These are phyloP conservation scores for Metarhizium humberi DNA, from an alignment of 2,329 filamentous ascomycete genomes.

Conservation along the genomic window DNA sequence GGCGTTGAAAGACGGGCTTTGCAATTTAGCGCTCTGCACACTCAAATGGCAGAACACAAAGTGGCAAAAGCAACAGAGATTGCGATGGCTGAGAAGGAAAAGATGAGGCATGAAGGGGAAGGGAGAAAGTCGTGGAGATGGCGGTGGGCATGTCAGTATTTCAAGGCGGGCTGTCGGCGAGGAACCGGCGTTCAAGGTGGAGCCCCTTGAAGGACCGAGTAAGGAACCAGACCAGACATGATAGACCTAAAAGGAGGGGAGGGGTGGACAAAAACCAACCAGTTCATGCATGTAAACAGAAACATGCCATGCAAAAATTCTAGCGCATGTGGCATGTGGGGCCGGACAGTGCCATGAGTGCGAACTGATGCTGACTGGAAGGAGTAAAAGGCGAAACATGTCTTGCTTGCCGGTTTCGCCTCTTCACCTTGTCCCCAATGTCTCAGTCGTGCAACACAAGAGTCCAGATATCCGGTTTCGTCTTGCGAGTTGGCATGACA, in stretches of 20 bases:
- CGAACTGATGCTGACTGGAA: not conserved
- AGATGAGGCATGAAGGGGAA: not conserved
- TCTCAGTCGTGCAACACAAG: not conserved
- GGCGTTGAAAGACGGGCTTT: not conserved
- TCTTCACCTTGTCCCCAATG: not conserved
- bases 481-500: not conserved
- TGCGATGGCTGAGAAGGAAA: not conserved
- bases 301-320: not conserved
- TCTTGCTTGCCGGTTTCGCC: not conserved
- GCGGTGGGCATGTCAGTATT: not conserved
- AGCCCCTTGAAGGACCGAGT: not conserved
- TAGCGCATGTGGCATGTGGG: not conserved
- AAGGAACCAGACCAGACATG: not conserved
- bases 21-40: not conserved
- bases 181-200: not conserved
- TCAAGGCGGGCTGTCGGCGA: not conserved
- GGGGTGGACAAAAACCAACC: not conserved
- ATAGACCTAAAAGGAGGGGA: too few species aligned
- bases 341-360: not conserved
- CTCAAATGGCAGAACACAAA: not conserved
- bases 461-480: not conserved
- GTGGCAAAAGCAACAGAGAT: not conserved
- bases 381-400: not conserved
- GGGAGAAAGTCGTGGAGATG: not conserved
- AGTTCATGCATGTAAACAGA: not conserved